Conservation (phyloP, 2,329 filamentous ascomycete species). For the Monosporascus sp. region DNA sequence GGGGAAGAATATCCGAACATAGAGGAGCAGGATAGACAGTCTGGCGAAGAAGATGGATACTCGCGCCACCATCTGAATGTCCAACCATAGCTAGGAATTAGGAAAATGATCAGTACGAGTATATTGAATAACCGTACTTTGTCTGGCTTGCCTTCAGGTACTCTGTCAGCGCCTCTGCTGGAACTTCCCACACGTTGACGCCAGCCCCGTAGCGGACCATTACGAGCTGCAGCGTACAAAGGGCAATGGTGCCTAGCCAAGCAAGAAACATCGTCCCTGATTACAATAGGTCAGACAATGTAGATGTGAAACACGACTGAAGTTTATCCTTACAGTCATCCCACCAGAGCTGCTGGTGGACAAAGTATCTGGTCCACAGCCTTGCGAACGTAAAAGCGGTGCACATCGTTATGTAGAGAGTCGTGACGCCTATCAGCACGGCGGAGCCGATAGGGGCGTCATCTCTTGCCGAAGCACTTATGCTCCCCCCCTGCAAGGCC, state of each 20-base stretch:
- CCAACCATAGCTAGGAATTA: conserved; percentile 13
- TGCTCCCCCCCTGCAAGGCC: not conserved
- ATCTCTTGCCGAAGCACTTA: conserved; percentile 11
- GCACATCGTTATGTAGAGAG: conserved; percentile 24
- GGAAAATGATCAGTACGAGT: not conserved
- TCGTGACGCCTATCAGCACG: conserved; percentile 8
- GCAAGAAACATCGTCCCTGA: conserved; percentile 16
- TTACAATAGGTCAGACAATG: not conserved
- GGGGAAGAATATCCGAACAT: conserved; percentile 18
- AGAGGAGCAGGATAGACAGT: conserved; percentile 18
- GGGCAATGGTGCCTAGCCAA: conserved; percentile 12
- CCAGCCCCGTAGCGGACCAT: conserved; percentile 14
- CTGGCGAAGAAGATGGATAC: conserved; percentile 21
- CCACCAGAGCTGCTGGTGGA: conserved; percentile 21
- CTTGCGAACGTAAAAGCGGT: conserved; percentile 13
- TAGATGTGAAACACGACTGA: not conserved
- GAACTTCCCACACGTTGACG: conserved; percentile 16
- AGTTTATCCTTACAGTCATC: conserved; percentile 18
- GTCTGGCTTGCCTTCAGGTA: conserved; percentile 6
- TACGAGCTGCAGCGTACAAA: conserved; percentile 10
- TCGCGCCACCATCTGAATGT: conserved; percentile 17
- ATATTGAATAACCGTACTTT: not conserved
- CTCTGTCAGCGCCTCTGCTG: conserved; percentile 5
- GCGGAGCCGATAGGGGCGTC: conserved; percentile 5
- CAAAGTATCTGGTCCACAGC: conserved; percentile 13